Evolutionary conservation across 106 monocot genomes (phyloP).

Genomic region (Dendrobium officinale): DNA sequence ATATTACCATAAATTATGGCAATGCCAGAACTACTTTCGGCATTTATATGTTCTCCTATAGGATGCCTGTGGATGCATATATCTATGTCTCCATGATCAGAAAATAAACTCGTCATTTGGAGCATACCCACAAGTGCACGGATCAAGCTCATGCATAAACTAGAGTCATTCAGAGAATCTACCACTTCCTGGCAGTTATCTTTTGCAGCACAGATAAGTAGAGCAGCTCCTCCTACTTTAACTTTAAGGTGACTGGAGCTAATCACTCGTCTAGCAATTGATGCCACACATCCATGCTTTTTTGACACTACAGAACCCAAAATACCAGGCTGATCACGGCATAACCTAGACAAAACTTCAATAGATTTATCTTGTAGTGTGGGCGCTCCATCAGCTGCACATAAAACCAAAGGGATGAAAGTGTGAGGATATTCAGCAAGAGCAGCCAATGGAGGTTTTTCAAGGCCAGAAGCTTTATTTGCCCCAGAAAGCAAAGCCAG

Average conservation of each 20-base stretch:
- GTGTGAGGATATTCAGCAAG: slow-evolving; percentile 72
- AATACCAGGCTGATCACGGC: slow-evolving; percentile 48
- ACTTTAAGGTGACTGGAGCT: slow-evolving; percentile 50
- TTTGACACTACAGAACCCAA: slow-evolving; percentile 46
- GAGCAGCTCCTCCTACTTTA: slow-evolving; percentile 74
- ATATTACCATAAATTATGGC: slow-evolving; percentile 55
- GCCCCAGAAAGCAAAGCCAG: slow-evolving; percentile 59
- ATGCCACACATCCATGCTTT: slow-evolving; percentile 58
- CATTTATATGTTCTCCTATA: slow-evolving; percentile 22
- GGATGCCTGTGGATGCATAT: slow-evolving; percentile 49
- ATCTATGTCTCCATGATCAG: slow-evolving; percentile 30
- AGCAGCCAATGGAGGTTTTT: slow-evolving; percentile 56
- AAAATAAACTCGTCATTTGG: slow-evolving; percentile 22
- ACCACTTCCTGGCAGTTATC: slow-evolving; percentile 42
- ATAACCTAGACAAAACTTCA: slow-evolving; percentile 76
- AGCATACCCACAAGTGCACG: slow-evolving; percentile 67
- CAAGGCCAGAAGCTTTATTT: slow-evolving; percentile 30
- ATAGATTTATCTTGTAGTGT: slow-evolving; percentile 84
- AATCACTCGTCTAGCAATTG: slow-evolving; percentile 60
- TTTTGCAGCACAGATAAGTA: slow-evolving; percentile 83
- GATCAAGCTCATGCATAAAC: slow-evolving; percentile 49
- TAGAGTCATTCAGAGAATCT: slow-evolving; percentile 59
- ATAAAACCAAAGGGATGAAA: slow-evolving; percentile 62
- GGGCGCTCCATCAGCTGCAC: slow-evolving; percentile 58
- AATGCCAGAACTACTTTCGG: slow-evolving; percentile 35